phyloP scores from a whole-genome alignment of 495 filamentous ascomycete genomes.

The Talaromyces borbonicus region DNA sequence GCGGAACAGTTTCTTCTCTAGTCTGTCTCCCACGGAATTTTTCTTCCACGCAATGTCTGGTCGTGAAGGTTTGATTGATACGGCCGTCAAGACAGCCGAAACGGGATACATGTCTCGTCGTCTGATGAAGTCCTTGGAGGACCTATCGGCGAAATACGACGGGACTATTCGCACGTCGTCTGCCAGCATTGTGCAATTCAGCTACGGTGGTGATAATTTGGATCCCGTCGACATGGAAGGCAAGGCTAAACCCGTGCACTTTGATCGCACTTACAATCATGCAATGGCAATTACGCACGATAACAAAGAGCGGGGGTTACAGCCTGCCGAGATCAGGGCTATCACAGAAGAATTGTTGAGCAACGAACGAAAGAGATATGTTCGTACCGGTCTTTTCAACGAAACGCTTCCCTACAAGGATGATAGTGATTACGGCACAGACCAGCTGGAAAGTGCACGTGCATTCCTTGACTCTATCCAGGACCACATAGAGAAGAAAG shows the following conservation, averaged over 20 bases:
- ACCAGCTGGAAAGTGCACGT: constrained; percentile 76
- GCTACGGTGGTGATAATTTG: constrained; percentile 89
- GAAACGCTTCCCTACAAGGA: constrained; percentile 52
- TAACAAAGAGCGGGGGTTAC: constrained; percentile 59
- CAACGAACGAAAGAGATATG: constrained; percentile 53
- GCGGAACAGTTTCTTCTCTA: constrained; percentile 91
- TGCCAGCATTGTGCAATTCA: constrained; percentile 83
- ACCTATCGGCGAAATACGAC: constrained; percentile 86
- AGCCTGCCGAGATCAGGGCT: constrained; percentile 62
- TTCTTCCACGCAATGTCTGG: constrained; percentile 97
- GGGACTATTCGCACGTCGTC: constrained; percentile 86
- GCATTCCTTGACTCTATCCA: constrained; percentile 71
- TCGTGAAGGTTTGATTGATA: constrained; percentile 97
- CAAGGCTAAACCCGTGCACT: constrained; percentile 83
- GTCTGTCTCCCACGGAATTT: constrained; percentile 84
- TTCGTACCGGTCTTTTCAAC: constrained; percentile 44
- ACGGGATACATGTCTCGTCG: constrained; percentile 98
- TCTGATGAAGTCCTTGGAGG: constrained; percentile 95
- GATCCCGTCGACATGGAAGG: constrained; percentile 98
- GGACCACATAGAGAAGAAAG: constrained; percentile 53
- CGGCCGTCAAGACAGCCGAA: constrained; percentile 98
- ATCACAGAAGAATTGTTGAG: constrained; percentile 55
- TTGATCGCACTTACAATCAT: constrained; percentile 85
- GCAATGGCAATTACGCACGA: constrained; percentile 67
- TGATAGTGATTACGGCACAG: constrained; percentile 54